Conservation (phyloP, 2,329 filamentous ascomycete genomes). For the Chaetomium sp. region DNA sequence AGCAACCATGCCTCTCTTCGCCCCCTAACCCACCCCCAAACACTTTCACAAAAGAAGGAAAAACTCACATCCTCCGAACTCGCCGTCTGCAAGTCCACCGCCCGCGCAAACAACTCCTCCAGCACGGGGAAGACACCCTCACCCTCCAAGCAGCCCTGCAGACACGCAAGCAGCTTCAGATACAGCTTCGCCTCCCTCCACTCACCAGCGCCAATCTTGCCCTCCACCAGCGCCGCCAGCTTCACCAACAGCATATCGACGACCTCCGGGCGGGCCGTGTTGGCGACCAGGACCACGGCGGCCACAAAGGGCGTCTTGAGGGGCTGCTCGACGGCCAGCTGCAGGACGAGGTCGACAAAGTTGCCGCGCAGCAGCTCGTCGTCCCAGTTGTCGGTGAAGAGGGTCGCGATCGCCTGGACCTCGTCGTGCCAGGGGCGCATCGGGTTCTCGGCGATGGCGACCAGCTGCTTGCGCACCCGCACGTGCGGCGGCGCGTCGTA, state of each 20-base stretch:
- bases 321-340: conserved; percentile 85
- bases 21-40: too few relatives aligned
- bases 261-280: conserved; percentile 75
- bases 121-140: conserved; percentile 84
- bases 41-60: background rate
- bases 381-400: conserved; percentile 82
- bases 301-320: conserved; percentile 97
- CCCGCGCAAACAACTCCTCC: conserved; percentile 85
- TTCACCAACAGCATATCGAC: conserved; percentile 69
- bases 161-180: conserved; percentile 83
- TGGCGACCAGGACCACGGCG: conserved; percentile 77
- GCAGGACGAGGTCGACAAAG: conserved; percentile 73
- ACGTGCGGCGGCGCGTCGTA: conserved; percentile 70
- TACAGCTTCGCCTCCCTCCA: conserved; percentile 93
- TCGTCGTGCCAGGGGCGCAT: conserved; percentile 79
- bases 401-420: conserved; percentile 71
- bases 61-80: conserved; percentile 84
- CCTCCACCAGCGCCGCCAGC: conserved; percentile 63
- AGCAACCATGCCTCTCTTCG: conserved; percentile 5
- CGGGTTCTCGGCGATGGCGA: conserved; percentile 80
- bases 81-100: conserved; percentile 90
- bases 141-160: conserved; percentile 78
- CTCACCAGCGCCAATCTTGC: conserved; percentile 68
- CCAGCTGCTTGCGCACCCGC: conserved; percentile 74
- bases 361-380: conserved; percentile 73